These are phyloP conservation scores for Scleroderma bovista DNA, from an alignment of 768 basidiomycete species.

Conservation along the genomic window DNA sequence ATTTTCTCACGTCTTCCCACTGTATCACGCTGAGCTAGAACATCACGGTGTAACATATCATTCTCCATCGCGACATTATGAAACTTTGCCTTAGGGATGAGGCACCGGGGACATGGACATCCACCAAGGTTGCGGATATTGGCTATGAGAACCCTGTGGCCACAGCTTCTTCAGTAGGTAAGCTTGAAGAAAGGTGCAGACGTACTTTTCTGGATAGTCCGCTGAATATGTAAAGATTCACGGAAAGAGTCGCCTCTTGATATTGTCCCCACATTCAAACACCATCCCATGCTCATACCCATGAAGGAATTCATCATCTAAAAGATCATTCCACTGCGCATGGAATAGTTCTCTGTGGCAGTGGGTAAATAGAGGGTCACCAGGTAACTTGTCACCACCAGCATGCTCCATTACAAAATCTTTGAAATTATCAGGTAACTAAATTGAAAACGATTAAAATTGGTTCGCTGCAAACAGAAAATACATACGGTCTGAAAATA, in stretches of 20 bases:
- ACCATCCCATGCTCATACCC: constrained; percentile 10
- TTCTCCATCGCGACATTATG: too few species aligned
- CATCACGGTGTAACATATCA: too few species aligned
- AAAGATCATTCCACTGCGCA: background rate
- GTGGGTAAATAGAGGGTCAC: constrained; percentile 3
- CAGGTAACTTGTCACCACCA: background rate
- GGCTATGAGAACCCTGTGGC: too few species aligned
- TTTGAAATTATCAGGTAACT: constrained; percentile 12
- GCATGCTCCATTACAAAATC: constrained; percentile 5
- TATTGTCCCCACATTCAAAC: constrained; percentile 3
- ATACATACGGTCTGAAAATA: constrained; percentile 9
- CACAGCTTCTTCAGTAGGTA: too few species aligned
- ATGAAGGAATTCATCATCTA: constrained; percentile 6
- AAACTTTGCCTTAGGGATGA: too few species aligned
- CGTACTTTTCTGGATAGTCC: constrained; percentile 33
- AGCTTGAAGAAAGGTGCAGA: background rate
- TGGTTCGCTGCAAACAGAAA: background rate
- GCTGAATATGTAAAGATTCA: constrained; percentile 28
- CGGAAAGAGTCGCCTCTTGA: constrained; percentile 12
- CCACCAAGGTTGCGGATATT: too few species aligned
- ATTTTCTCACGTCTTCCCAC: too few species aligned
- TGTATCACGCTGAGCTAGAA: too few species aligned
- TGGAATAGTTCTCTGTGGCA: constrained; percentile 12
- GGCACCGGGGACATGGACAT: too few species aligned
- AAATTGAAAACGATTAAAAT: background rate